Conservation (phyloP, 2,329 filamentous ascomycete genomes). For the Ustulina deusta region DNA sequence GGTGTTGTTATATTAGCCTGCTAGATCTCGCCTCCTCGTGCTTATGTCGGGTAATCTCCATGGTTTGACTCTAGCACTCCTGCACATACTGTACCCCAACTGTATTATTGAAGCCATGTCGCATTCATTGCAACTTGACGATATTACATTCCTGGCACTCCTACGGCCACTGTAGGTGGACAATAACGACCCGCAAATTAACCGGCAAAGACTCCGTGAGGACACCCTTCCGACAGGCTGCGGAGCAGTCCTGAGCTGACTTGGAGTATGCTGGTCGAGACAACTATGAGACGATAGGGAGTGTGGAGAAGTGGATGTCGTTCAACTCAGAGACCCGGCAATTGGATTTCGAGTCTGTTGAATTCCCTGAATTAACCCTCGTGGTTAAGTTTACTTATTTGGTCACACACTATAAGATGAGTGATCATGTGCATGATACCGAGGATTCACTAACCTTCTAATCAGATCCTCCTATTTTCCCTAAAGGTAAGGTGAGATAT, state of each 20-base stretch:
- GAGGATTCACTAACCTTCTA: background rate
- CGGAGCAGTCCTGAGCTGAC: background rate
- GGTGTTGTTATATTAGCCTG: slow-evolving; percentile 22
- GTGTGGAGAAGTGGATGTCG: slow-evolving; percentile 28
- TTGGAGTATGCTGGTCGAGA: slow-evolving; percentile 21
- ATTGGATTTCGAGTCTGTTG: slow-evolving; percentile 21
- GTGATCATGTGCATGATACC: background rate
- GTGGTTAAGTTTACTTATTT: background rate
- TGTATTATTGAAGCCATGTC: slow-evolving; percentile 7
- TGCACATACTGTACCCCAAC: slow-evolving; percentile 1
- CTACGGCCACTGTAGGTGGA: background rate
- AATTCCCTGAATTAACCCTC: slow-evolving; percentile 1
- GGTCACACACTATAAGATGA: background rate
- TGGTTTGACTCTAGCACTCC: background rate
- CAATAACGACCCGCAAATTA: background rate
- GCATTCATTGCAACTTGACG: slow-evolving; percentile 6
- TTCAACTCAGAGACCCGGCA: slow-evolving; percentile 24
- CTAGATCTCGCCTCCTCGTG: background rate
- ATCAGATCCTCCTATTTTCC: background rate
- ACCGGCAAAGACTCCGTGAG: slow-evolving; percentile 10
- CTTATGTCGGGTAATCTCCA: slow-evolving; percentile 22
- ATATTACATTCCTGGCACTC: no score
- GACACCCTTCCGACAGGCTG: background rate
- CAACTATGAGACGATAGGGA: slow-evolving; percentile 6
- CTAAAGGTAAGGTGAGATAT: background rate